Evolutionary conservation across 257 asterid species (phyloP).

Genomic region (Nicotiana undulata): DNA sequence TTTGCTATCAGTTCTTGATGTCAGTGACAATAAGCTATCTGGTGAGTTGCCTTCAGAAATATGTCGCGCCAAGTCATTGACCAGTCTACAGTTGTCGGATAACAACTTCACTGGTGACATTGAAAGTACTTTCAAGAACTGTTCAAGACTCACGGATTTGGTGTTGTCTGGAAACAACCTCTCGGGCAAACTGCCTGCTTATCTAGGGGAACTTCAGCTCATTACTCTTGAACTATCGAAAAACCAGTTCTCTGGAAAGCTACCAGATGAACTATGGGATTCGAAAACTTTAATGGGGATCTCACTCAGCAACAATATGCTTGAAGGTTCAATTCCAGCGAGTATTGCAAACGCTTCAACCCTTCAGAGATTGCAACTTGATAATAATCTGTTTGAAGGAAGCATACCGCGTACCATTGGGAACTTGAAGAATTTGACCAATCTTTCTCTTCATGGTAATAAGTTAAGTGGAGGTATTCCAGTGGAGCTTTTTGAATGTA

Average conservation of each 20-base stretch:
- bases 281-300: conserved; percentile 58
- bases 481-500: conserved; percentile 52
- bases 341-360: conserved; percentile 22
- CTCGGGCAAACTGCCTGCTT: conserved; percentile 58
- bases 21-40: conserved; percentile 43
- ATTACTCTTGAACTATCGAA: conserved; percentile 47
- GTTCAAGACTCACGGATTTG: conserved; percentile 43
- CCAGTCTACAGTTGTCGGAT: conserved; percentile 32
- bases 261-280: conserved; percentile 62
- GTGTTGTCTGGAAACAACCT: conserved; percentile 52
- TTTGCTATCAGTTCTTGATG: conserved; percentile 37
- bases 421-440: conserved; percentile 52
- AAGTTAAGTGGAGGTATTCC: conserved; percentile 55
- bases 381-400: conserved; percentile 51
- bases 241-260: conserved; percentile 46
- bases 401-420: conserved; percentile 56
- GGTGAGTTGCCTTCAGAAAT: conserved; percentile 48
- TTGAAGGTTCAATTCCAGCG: conserved; percentile 43
- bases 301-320: conserved; percentile 35
- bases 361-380: conserved; percentile 49
- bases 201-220: conserved; percentile 51
- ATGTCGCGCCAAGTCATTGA: conserved; percentile 47
- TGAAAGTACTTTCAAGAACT: conserved; percentile 30
- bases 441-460: conserved; percentile 68
- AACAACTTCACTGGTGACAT: conserved; percentile 59